Evolutionary conservation across 768 basidiomycete genomes (phyloP).

Genomic region (Suillus spraguei): DNA sequence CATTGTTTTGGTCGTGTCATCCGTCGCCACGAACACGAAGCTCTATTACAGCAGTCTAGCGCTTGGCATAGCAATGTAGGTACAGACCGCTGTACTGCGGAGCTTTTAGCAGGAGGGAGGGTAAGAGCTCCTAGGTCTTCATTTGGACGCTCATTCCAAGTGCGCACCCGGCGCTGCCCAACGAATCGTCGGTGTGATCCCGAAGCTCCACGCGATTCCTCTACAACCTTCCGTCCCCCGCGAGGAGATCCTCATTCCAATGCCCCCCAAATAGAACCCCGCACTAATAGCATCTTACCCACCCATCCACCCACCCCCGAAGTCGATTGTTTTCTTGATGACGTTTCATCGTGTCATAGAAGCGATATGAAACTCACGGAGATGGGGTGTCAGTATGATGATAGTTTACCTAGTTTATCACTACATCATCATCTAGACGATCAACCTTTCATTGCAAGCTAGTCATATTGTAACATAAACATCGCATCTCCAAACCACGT

Average conservation of each 20-base stretch:
- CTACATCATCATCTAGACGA: constrained; percentile 12
- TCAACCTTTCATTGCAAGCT: constrained; percentile 11
- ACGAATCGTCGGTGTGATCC: neutral
- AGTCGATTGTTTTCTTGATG: neutral
- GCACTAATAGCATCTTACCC: constrained; percentile 1
- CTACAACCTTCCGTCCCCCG: neutral
- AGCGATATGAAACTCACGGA: neutral
- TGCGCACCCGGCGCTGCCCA: constrained; percentile 10
- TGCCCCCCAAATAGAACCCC: constrained; percentile 10
- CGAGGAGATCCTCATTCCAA: neutral
- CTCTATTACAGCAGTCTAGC: constrained; percentile 50
- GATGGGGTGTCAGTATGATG: constrained; percentile 15
- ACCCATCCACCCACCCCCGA: neutral
- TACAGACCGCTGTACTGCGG: constrained; percentile 24
- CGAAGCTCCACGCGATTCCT: constrained; percentile 10
- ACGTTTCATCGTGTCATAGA: neutral
- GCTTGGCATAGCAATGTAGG: constrained; percentile 41
- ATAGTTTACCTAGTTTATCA: constrained; percentile 6
- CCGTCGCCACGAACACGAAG: constrained; percentile 61
- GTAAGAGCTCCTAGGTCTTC: constrained; percentile 7
- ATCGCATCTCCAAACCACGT: neutral
- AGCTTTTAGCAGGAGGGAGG: constrained; percentile 13
- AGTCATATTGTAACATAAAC: constrained; percentile 13
- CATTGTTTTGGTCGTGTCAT: constrained; percentile 64
- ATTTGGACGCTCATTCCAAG: constrained; percentile 8